A percentile compares a stretch with the other conserved stretches of the same genome.
These are phyloP conservation scores for Lactarius sp. DNA, from an alignment of 768 basidiomycete genomes.

Conservation along the genomic window DNA sequence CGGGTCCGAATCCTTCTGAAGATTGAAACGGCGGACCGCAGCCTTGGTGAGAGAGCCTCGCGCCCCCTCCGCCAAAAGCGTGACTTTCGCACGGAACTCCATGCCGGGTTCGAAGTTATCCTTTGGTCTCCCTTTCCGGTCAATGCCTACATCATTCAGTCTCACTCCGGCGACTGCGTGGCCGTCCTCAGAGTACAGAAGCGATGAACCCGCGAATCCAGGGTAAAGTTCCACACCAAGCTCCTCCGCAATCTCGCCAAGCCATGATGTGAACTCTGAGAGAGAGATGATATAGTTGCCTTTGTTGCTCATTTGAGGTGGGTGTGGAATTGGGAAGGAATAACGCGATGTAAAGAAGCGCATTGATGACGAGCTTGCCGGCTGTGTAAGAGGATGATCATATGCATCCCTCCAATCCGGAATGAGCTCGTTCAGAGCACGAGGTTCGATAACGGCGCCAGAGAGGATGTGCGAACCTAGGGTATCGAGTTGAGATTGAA, in stretches of 20 bases:
- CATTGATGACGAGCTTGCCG: slow-evolving; percentile 78
- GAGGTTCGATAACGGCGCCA: slow-evolving; percentile 91
- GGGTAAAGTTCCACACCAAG: slow-evolving; percentile 94
- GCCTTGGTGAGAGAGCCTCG: slow-evolving; percentile 88
- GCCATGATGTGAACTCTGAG: slow-evolving; percentile 85
- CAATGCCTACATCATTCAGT: slow-evolving; percentile 93
- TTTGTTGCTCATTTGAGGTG: slow-evolving; percentile 93
- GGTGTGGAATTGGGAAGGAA: slow-evolving; percentile 85
- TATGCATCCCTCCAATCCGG: slow-evolving; percentile 70
- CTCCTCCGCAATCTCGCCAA: slow-evolving; percentile 78
- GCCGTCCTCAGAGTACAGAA: slow-evolving; percentile 65
- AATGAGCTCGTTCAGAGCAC: slow-evolving; percentile 84
- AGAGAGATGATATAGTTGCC: slow-evolving; percentile 93
- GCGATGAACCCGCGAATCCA: slow-evolving; percentile 87
- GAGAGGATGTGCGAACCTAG: slow-evolving; percentile 91
- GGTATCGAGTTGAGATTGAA: neutral
- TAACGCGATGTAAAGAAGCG: slow-evolving; percentile 67
- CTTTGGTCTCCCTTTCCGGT: slow-evolving; percentile 69
- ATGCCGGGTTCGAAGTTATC: slow-evolving; percentile 93
- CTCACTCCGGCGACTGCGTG: slow-evolving; percentile 67
- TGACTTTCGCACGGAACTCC: slow-evolving; percentile 90
- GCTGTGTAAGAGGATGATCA: slow-evolving; percentile 76
- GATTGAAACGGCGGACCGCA: slow-evolving; percentile 64
- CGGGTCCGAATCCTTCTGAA: slow-evolving; percentile 64
- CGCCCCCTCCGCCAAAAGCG: slow-evolving; percentile 90